phyloP scores from a whole-genome alignment of 345 rosid genomes.

The Laguncularia racemosa region DNA sequence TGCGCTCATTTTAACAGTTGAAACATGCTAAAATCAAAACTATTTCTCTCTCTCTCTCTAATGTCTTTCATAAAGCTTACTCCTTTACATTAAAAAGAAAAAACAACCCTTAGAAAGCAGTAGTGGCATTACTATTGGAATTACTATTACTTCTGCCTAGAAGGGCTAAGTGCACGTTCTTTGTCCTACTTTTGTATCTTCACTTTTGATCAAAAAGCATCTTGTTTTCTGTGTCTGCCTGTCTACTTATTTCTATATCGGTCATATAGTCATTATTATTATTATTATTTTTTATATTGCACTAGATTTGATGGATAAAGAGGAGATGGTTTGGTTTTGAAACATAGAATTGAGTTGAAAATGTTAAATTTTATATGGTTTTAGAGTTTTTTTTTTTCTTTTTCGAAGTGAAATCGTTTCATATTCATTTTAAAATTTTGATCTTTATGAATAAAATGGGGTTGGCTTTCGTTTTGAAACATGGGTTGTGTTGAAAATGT shows the following conservation, averaged over 20 bases:
- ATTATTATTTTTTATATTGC: not conserved
- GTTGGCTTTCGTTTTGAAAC: too few relatives aligned
- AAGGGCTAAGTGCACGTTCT: constrained; percentile 22
- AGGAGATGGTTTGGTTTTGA: too few relatives aligned
- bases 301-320: not conserved
- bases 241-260: not conserved
- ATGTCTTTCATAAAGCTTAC: too few relatives aligned
- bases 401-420: not conserved
- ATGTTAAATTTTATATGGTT: constrained; percentile 17
- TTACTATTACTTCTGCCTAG: not conserved
- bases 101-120: not conserved
- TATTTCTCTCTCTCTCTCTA: too few relatives aligned
- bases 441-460: too few relatives aligned
- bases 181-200: constrained; percentile 6
- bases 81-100: too few relatives aligned
- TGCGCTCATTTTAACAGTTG: too few relatives aligned
- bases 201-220: constrained; percentile 9
- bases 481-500: too few relatives aligned
- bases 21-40: too few relatives aligned
- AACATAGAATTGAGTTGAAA: too few relatives aligned
- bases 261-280: constrained; percentile 6
- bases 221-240: constrained; percentile 41
- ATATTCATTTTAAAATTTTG: too few relatives aligned
- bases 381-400: constrained; percentile 2
- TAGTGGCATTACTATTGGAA: not conserved